These are phyloP conservation scores for Nicotiana otophora DNA, from an alignment of 257 asterid genomes.

Conservation along the genomic window DNA sequence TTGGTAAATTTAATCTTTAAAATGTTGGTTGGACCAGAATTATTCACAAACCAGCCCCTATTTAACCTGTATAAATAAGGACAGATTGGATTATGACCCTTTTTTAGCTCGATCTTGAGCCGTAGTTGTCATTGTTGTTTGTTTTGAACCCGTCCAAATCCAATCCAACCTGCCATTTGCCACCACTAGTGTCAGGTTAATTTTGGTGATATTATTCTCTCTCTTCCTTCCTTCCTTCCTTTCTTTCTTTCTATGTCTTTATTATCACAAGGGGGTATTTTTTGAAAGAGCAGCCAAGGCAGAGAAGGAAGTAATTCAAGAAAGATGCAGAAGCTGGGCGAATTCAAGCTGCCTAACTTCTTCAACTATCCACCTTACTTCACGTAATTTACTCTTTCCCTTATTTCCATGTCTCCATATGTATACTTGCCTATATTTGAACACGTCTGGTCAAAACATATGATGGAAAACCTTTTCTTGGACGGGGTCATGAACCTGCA, in stretches of 20 bases:
- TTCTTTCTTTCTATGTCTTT: too few species aligned
- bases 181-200: background rate
- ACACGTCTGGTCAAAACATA: background rate
- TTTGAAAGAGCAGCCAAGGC: background rate
- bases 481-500: background rate
- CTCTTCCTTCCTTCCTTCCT: background rate
- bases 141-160: background rate
- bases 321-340: constrained; percentile 59
- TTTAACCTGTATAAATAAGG: too few species aligned
- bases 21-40: background rate
- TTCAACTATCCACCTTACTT: constrained; percentile 68
- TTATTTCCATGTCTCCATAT: background rate
- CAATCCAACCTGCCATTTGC: background rate
- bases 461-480: constrained; percentile 22
- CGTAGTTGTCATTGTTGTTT: too few species aligned
- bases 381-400: constrained; percentile 38
- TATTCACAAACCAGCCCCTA: background rate
- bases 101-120: too few species aligned
- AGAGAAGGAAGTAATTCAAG: background rate
- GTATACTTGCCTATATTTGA: background rate
- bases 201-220: background rate
- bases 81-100: too few species aligned
- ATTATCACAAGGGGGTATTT: too few species aligned
- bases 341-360: constrained; percentile 62
- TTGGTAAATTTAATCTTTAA: background rate